Base-by-base conservation (phyloP, 1,284 basidiomycete genomes). In the Ganoderma boninense region DNA sequence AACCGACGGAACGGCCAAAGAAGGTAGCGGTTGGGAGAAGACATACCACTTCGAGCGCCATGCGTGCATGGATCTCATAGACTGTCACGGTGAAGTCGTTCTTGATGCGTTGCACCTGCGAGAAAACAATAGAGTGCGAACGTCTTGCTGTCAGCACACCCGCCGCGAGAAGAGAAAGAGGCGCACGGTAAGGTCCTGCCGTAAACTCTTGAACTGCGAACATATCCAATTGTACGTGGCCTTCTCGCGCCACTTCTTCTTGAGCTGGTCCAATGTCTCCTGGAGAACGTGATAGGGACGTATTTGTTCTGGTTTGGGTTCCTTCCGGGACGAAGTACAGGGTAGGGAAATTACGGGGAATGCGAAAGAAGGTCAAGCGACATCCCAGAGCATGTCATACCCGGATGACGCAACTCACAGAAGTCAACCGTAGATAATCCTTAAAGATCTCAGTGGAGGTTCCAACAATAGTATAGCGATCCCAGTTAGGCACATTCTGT, bases 41-140 rank as follows among this genome's bases (percentile, higher is more conserved):
- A 82, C 93, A 73, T 81, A 96, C 96, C 76, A 92, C 94, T 87
- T 98, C 96, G 35, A 98, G 84, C 57, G 98, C 98, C 85, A 99
- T 98, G 38, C 98, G 92, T 32, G 96, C 98, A 83, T 99, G 98
- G 61, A 97, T 98, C 82, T 99, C 98, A 80, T 99, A 99, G 14
- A 99, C 97, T 81, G 93, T 90, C 44, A 97, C 97, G 0, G 98
- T 99, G 78, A 99, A 99, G 67, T 98, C 95, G 77, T 98, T 99
- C 86, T 98, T 98, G 80, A 99, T 98, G 44, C 97, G 92, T 86
- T 99, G 98, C n/a, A 99, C 97, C 97, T 98, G 64, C 8, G 20
- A 18, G 43, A 64, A 74, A 64, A 77, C 69, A 75, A 67, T 73
- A 72, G 67, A 66, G 65, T 79, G 63, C 71, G 56, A 72, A 62